phyloP scores from a whole-genome alignment of 1,284 basidiomycete genomes.

The Puccinia novopanici region DNA sequence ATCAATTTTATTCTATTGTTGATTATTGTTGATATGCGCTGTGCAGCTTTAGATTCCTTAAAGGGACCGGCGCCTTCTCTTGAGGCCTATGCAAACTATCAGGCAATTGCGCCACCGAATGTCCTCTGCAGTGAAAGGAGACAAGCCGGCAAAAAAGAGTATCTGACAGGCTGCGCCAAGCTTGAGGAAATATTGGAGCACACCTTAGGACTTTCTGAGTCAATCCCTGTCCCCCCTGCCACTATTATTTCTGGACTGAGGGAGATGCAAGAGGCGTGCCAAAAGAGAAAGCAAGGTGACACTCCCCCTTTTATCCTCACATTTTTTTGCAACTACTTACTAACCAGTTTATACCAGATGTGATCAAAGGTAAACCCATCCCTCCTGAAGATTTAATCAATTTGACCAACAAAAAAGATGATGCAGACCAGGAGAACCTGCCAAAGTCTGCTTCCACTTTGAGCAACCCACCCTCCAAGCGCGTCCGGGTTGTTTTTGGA shows the following conservation, averaged over 20 bases:
- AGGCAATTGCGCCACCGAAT: not conserved
- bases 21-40: too few species aligned
- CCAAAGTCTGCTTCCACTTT: not conserved
- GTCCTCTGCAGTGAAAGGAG: not conserved
- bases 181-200: constrained; percentile 21
- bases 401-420: not conserved
- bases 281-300: constrained; percentile 22
- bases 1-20: too few species aligned
- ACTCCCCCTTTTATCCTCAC: not conserved
- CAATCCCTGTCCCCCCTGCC: too few species aligned
- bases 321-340: not conserved
- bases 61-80: too few species aligned
- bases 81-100: not conserved
- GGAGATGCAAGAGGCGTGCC: constrained; percentile 4
- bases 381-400: constrained; percentile 19
- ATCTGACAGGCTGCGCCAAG: constrained; percentile 5
- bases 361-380: too few species aligned
- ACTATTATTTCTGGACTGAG: too few species aligned
- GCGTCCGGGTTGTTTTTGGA: too few species aligned
- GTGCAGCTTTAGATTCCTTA: too few species aligned
- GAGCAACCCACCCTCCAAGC: not conserved
- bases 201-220: constrained; percentile 2
- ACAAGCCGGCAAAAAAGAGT: constrained; percentile 12
- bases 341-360: not conserved
- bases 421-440: not conserved